phyloP scores from a whole-genome alignment of 139 green algal species.

The Pleodorina starrii region DNA sequence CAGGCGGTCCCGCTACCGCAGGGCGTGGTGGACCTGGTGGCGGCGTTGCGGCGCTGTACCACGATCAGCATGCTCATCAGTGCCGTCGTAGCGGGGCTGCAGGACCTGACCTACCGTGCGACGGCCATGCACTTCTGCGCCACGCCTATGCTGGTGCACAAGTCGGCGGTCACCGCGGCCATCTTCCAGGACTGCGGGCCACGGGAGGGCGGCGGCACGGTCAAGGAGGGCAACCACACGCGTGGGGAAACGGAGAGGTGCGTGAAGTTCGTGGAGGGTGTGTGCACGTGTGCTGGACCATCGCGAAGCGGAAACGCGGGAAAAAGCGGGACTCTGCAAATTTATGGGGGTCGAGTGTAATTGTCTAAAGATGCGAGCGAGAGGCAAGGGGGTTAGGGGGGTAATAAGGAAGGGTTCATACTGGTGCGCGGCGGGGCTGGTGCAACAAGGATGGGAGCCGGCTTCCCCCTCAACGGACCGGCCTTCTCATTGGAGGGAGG shows the following conservation, averaged over 20 bases:
- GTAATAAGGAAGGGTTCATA: too few species aligned
- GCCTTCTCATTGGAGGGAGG: too few species aligned
- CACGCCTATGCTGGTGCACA: constrained; percentile 14
- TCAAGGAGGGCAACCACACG: background rate
- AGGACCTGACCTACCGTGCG: background rate
- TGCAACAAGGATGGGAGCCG: too few species aligned
- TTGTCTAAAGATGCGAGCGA: too few species aligned
- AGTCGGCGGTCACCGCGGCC: background rate
- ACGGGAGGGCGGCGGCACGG: background rate
- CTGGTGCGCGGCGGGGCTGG: too few species aligned
- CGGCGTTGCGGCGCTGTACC: background rate
- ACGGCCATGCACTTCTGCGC: constrained; percentile 1
- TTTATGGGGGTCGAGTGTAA: too few species aligned
- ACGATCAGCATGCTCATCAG: constrained; percentile 18
- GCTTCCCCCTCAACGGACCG: too few species aligned
- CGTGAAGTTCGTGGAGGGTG: background rate
- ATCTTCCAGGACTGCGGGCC: background rate
- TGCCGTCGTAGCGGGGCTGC: background rate
- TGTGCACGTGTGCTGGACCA: background rate
- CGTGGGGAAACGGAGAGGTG: constrained; percentile 1
- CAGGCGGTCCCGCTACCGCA: background rate
- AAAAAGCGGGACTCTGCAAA: too few species aligned
- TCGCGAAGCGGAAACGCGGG: background rate
- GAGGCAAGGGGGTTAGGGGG: too few species aligned
- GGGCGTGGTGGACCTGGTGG: background rate